Conservation (phyloP, 2,329 filamentous ascomycete species). For the Fusarium palustre region DNA sequence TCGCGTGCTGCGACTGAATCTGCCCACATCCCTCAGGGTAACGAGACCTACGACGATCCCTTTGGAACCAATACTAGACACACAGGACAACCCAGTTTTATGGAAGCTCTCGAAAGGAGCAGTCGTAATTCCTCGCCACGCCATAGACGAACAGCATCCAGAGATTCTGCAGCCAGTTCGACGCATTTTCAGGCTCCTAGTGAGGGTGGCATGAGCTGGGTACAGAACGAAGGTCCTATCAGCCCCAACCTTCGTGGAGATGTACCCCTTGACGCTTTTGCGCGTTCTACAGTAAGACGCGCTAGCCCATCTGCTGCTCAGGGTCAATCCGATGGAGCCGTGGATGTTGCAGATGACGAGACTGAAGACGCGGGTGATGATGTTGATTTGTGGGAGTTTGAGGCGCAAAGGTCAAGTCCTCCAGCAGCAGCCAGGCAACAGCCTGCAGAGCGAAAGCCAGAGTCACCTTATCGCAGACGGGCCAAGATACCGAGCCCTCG, state of each 20-base stretch:
- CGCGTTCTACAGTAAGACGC: slow-evolving; percentile 6
- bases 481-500: slow-evolving; percentile 55
- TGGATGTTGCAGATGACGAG: slow-evolving; percentile 34
- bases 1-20: slow-evolving; percentile 27
- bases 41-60: slow-evolving; percentile 46
- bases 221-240: slow-evolving; percentile 54
- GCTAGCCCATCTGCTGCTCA: slow-evolving; percentile 1
- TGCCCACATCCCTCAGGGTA: slow-evolving; percentile 22
- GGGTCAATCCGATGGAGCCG: slow-evolving; percentile 29
- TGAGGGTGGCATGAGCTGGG: slow-evolving; percentile 60
- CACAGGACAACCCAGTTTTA: slow-evolving; percentile 50
- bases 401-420: slow-evolving; percentile 63
- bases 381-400: slow-evolving; percentile 68
- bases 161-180: slow-evolving; percentile 51
- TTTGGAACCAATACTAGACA: slow-evolving; percentile 45
- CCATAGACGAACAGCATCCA: slow-evolving; percentile 31
- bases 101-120: slow-evolving; percentile 50
- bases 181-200: slow-evolving; percentile 48
- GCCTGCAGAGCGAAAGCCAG: slow-evolving; percentile 46
- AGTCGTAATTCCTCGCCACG: slow-evolving; percentile 30
- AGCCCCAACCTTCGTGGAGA: slow-evolving; percentile 53
- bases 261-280: slow-evolving; percentile 50
- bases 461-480: slow-evolving; percentile 39
- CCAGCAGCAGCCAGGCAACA: slow-evolving; percentile 46
- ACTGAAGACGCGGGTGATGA: slow-evolving; percentile 53